Evolutionary conservation across 306 rosid species (phyloP).

Genomic region (Rubus idaeus): DNA sequence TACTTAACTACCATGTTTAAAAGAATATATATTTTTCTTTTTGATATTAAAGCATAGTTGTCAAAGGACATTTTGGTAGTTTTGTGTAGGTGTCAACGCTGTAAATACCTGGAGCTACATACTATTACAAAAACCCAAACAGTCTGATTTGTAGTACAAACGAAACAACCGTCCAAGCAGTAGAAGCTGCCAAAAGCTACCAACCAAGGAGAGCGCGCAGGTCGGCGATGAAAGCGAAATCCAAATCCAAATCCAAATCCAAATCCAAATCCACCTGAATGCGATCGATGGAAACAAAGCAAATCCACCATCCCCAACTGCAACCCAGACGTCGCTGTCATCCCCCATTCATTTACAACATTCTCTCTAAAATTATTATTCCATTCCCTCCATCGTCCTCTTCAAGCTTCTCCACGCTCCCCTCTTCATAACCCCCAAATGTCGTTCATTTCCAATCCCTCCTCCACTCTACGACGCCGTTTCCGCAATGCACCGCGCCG

Average conservation of each 20-base stretch:
- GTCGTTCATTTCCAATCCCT: neutral
- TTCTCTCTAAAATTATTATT: conserved; percentile 10
- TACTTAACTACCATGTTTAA: no score
- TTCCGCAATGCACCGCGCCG: conserved; percentile 32
- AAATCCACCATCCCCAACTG: neutral
- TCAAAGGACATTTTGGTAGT: no score
- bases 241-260: conserved; percentile 11
- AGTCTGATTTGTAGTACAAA: no score
- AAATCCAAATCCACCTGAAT: conserved; percentile 9
- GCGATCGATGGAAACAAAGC: conserved; percentile 1
- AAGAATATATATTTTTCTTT: no score
- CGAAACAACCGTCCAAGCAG: neutral
- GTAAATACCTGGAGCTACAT: no score
- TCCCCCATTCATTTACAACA: neutral
- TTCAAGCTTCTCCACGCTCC: conserved; percentile 21
- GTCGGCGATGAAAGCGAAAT: neutral
- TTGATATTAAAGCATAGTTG: no score
- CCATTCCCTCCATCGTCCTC: conserved; percentile 37
- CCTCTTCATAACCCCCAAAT: conserved; percentile 9
- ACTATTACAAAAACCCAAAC: neutral
- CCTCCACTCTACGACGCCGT: neutral
- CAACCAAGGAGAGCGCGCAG: neutral
- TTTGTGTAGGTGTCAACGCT: no score
- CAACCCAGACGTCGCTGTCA: conserved; percentile 22
- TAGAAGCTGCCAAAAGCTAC: neutral